Evolutionary conservation across 805 yeast genomes (phyloP).

Genomic region (Candida corydali): DNA sequence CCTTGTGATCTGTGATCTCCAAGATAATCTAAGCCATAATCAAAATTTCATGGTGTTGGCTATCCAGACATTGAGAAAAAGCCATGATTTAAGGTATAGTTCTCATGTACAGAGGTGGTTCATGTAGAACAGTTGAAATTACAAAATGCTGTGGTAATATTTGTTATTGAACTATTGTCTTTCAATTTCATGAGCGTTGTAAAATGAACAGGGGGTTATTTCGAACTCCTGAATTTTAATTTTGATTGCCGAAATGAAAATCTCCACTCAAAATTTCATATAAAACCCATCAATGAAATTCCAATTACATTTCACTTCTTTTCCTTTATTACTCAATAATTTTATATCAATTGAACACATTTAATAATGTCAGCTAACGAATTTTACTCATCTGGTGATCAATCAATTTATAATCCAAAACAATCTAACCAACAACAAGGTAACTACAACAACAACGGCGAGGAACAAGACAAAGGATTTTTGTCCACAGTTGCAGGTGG

Average conservation of each 20-base stretch:
- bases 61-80: too few species aligned
- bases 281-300: too few species aligned
- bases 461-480: conserved; percentile 34
- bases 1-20: background rate
- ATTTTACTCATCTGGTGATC: conserved; percentile 44
- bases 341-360: background rate
- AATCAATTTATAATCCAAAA: conserved; percentile 25
- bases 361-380: conserved; percentile 53
- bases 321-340: background rate
- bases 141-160: too few species aligned
- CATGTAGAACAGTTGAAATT: too few species aligned
- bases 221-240: background rate
- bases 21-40: background rate
- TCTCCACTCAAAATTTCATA: too few species aligned
- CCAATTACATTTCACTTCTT: too few species aligned
- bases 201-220: too few species aligned
- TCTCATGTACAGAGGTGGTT: too few species aligned
- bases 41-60: too few species aligned
- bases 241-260: background rate
- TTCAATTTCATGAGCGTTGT: too few species aligned
- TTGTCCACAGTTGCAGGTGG: conserved; percentile 47
- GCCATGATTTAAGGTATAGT: too few species aligned
- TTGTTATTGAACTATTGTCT: too few species aligned
- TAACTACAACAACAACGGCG: conserved; percentile 1
- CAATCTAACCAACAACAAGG: conserved; percentile 24